Conservation (phyloP, 306 rosid species). For the Neltuma alba region DNA sequence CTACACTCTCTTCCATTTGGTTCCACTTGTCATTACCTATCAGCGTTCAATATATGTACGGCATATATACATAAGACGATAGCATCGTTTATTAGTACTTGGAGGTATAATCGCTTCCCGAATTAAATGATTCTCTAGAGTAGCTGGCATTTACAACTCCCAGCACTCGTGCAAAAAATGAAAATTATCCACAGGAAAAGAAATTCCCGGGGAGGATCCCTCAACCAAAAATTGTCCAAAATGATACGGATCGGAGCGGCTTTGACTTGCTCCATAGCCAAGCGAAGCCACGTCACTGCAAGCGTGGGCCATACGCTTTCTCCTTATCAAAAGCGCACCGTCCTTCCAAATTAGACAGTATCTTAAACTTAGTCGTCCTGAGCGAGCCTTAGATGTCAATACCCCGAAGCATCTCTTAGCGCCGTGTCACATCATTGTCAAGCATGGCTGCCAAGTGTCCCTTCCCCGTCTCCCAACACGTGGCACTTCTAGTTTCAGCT, state of each 20-base stretch:
- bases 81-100: no score
- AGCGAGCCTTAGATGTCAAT: constrained; percentile 27
- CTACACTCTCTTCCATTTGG: no score
- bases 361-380: neutral
- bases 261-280: neutral
- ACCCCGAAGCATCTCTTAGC: neutral
- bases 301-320: neutral
- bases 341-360: neutral
- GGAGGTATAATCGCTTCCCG: neutral
- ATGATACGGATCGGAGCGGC: neutral
- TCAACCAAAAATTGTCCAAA: no score
- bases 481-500: neutral
- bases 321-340: neutral
- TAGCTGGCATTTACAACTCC: neutral
- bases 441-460: neutral
- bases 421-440: constrained; percentile 27
- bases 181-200: neutral
- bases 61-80: no score
- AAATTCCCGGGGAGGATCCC: neutral
- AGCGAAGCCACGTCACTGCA: neutral
- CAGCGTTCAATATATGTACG: no score
- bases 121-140: neutral
- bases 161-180: neutral
- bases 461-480: constrained; percentile 9
- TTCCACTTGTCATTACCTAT: no score